phyloP scores from a whole-genome alignment of 768 basidiomycete species.

The Pluteus cervinus region DNA sequence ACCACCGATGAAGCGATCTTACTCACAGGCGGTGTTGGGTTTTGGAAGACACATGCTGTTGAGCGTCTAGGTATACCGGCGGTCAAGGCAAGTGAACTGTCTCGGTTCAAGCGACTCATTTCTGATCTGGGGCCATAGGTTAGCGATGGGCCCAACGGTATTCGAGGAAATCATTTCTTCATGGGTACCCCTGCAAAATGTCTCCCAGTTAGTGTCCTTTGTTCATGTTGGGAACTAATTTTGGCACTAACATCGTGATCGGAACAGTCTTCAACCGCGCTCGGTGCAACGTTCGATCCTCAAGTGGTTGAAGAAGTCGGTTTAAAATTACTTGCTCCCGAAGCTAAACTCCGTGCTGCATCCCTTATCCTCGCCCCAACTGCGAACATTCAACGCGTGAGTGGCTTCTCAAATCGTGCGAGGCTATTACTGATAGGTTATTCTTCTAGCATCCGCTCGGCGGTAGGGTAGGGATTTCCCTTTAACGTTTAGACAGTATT shows the following conservation, averaged over 20 bases:
- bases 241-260: neutral
- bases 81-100: constrained; percentile 43
- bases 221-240: neutral
- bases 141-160: constrained; percentile 78
- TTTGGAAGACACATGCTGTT: constrained; percentile 68
- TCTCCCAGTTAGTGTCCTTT: constrained; percentile 48
- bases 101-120: neutral
- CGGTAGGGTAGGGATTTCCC: constrained; percentile 44
- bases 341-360: constrained; percentile 66
- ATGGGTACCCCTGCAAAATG: constrained; percentile 80
- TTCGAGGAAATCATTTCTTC: constrained; percentile 71
- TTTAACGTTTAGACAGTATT: constrained; percentile 2
- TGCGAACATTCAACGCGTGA: constrained; percentile 76
- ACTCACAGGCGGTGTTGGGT: constrained; percentile 68
- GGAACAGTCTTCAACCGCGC: constrained; percentile 64
- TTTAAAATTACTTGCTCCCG: constrained; percentile 57
- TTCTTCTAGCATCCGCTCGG: constrained; percentile 56
- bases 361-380: constrained; percentile 74
- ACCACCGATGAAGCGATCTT: constrained; percentile 71
- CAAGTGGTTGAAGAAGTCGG: constrained; percentile 60
- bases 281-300: constrained; percentile 71
- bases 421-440: constrained; percentile 4
- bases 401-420: constrained; percentile 7
- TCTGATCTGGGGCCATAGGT: constrained; percentile 33
- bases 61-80: constrained; percentile 66